Conservation (phyloP, 331 rosid species). For the Cydonia oblonga region DNA sequence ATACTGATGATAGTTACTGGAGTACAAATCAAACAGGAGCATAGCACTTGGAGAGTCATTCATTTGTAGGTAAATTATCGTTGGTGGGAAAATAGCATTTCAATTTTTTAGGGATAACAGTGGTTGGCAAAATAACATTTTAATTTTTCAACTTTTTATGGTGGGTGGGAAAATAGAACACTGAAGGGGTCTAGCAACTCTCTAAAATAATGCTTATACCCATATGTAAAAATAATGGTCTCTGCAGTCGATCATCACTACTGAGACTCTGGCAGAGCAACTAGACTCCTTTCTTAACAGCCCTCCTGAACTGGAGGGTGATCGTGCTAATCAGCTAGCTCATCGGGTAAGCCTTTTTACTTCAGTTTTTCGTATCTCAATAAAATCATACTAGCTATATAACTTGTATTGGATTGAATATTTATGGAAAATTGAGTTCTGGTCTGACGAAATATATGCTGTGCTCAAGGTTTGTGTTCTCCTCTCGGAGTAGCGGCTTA, state of each 20-base stretch:
- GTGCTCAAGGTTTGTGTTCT: constrained; percentile 59
- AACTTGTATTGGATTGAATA: not conserved
- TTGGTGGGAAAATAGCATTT: too few species aligned
- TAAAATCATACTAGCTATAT: not conserved
- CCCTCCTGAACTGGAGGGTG: constrained; percentile 38
- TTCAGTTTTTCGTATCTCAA: constrained; percentile 4
- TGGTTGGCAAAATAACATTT: too few species aligned
- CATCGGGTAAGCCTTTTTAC: constrained; percentile 51
- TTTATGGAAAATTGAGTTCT: too few species aligned
- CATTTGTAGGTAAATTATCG: too few species aligned
- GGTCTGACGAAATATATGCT: not conserved
- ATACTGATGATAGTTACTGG: too few species aligned
- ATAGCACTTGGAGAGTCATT: too few species aligned
- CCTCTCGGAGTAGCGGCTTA: constrained; percentile 54
- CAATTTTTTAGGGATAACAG: too few species aligned
- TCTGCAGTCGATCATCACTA: constrained; percentile 39
- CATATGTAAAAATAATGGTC: constrained; percentile 29
- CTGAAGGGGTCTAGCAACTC: too few species aligned
- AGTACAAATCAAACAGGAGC: too few species aligned
- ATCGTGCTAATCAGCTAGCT: constrained; percentile 54
- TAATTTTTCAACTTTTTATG: too few species aligned
- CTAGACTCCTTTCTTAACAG: constrained; percentile 48
- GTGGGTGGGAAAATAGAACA: too few species aligned
- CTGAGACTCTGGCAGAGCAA: constrained; percentile 50
- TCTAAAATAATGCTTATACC: too few species aligned